Base-by-base conservation (phyloP, 2,329 filamentous ascomycete species). In the Pezicula radicicola region DNA sequence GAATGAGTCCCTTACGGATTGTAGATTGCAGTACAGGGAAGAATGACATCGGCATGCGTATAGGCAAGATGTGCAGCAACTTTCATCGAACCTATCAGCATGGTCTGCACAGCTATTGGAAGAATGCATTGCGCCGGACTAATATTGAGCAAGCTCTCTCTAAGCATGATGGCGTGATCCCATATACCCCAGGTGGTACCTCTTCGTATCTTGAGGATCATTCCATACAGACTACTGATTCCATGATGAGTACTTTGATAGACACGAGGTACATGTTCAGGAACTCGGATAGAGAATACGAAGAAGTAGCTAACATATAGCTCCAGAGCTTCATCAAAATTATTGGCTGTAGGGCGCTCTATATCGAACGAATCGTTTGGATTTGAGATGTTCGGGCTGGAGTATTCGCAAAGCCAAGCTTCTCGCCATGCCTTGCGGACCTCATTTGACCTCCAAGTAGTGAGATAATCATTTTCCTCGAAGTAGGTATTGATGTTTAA, bases 161-260 rank as follows among this genome's bases (percentile, higher is more conserved):
- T 69, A 77, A 77, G 81, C 41, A 72, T 75, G 55, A 82, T 81
- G 28, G 76, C 77, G 60, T 82, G 79, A 56, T 82, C 79, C 79
- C 79, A 82, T 46, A 82, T 79, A 58, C 79, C 76, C 42, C 80
- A 70, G 1, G 76, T 79, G 51, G 75, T 78, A 53, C 74, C 72
- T 35, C 76, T 71, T 66, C 79, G 79, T 53, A 80, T 67, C 65
- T 81, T 81, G 65, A 77, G 78, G 21, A 81, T 73, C 44, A 81
- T 76, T 16, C 79, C 79, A 48, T 80, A 82, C 0, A 77, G 74
- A 4, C 76, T 76, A 43, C 76, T 77, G 35, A 79, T 76, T 53
- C 76, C 78, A 64, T 82, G 79, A 57, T 82, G 79, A 1, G 79
- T 80, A 10, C 76, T 76, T 61, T 82, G 79, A 63, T 81, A 81